Evolutionary conservation across 768 basidiomycete species (phyloP), one percentile per base, ranked within the genome.

Genomic region (Suillus fuscotomentosus): DNA sequence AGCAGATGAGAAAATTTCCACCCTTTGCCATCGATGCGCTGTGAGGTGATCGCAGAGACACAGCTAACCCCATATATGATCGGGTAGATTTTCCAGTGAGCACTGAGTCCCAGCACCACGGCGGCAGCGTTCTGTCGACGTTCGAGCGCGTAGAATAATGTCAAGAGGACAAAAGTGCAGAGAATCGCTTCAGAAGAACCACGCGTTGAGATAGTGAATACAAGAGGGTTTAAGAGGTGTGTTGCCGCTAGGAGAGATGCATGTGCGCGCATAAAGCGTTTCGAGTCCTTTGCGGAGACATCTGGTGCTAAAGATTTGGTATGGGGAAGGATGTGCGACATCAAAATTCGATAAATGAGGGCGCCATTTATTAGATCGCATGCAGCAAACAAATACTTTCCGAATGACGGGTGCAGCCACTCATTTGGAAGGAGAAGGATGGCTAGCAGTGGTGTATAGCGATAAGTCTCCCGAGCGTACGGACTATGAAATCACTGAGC

Each of bases 11-110:
- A 3, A 48, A 69, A 24, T 51, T 67, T 66, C 60, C 60, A 60
- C n/a, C 67, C 75, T 69, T 73, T 67, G 34, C 65, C 66, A 17
- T 66, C 51, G n/a, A 65, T 67, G 0, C 60, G 72, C n/a, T 70
- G 67, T 10, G 57, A 70, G 20, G 75, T 70, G 24, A 75, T 72
- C 22, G 65, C 70, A 11, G 70, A 51, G 62, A 95, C 77, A 65
- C 93, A 88, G 43, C 87, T 85, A n/a, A 90, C 83, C 0, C 90
- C 92, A 73, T 98, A 98, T 63, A 99, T 86, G 68, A 96, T 81
- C 0, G 97, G 97, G 72, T 97, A 99, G 63, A 99, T 93, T 78
- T 99, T 99, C 93, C 95, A 97, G 70, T 98, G 95, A 0, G 94
- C 88, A 66, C 92, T 89, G 47, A 95, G 69, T 1, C 95, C 97